phyloP scores from a whole-genome alignment of 345 rosid genomes.

The Angophora floribunda region DNA sequence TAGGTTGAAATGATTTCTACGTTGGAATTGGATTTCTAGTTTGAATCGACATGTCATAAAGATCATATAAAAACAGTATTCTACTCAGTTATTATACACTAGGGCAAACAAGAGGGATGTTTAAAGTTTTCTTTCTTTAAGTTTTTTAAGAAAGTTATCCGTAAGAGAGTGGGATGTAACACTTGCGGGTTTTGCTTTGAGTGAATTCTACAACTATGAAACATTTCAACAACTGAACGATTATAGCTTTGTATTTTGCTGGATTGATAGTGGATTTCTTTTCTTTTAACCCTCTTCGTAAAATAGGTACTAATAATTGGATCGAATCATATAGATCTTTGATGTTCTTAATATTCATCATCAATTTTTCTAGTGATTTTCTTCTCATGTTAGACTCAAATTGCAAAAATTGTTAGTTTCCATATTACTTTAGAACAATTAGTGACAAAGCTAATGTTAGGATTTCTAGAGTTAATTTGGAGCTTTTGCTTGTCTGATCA shows the following conservation, averaged over 20 bases:
- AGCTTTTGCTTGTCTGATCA: not conserved
- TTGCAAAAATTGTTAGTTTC: not conserved
- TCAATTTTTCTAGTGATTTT: not conserved
- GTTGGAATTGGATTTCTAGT: not conserved
- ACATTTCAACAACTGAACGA: not conserved
- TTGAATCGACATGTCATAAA: not conserved
- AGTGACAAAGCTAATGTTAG: not conserved
- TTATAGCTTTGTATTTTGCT: not conserved
- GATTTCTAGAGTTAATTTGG: not conserved
- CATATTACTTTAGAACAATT: not conserved
- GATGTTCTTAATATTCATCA: not conserved
- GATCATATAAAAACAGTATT: not conserved
- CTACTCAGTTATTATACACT: not conserved
- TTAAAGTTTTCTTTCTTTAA: not conserved
- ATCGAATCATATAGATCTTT: not conserved
- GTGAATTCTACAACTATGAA: not conserved
- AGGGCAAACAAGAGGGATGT: not conserved
- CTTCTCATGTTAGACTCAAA: not conserved
- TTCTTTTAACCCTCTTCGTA: accelerated
- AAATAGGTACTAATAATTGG: accelerated
- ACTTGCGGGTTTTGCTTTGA: not conserved
- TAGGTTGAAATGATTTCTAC: not conserved
- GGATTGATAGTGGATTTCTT: not conserved
- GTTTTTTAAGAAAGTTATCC: not conserved
- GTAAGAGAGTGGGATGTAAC: not conserved